These are phyloP conservation scores for Conoideocrella luteorostrata DNA, from an alignment of 2,329 filamentous ascomycete species.

Conservation along the genomic window DNA sequence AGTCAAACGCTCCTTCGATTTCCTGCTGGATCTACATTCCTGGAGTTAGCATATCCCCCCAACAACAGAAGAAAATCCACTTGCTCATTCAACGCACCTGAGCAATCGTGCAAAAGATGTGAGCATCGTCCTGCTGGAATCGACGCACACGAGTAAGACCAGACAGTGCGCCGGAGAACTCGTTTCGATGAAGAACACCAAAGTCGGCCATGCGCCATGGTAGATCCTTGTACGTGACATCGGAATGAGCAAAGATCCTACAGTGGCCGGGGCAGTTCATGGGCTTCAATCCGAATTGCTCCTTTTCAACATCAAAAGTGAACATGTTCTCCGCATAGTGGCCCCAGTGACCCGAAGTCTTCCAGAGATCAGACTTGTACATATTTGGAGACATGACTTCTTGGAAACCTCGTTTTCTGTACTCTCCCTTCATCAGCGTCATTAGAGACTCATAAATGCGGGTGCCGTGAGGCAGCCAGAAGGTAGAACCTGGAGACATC, in stretches of 20 bases:
- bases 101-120: conserved; percentile 72
- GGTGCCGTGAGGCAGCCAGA: conserved; percentile 88
- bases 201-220: conserved; percentile 94
- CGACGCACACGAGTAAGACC: conserved; percentile 87
- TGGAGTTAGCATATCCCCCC: neutral
- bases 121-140: conserved; percentile 94
- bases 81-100: conserved; percentile 19
- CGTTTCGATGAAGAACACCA: conserved; percentile 90
- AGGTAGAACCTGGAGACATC: conserved; percentile 83
- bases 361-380: conserved; percentile 91
- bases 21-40: conserved; percentile 28
- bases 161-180: conserved; percentile 84
- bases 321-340: conserved; percentile 85
- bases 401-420: conserved; percentile 88
- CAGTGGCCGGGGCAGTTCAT: conserved; percentile 99
- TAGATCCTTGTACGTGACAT: conserved; percentile 77
- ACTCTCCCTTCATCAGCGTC: conserved; percentile 75
- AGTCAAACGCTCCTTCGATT: conserved; percentile 80
- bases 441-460: conserved; percentile 89
- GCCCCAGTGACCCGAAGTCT: conserved; percentile 89
- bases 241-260: conserved; percentile 75
- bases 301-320: conserved; percentile 71
- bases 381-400: conserved; percentile 94
- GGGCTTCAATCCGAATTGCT: conserved; percentile 67
- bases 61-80: too few species aligned